A percentile compares a stretch with the other conserved stretches of the same genome.
phyloP scores from a whole-genome alignment of 352 stramenopile genomes.

The Saprolegnia parasitica region DNA sequence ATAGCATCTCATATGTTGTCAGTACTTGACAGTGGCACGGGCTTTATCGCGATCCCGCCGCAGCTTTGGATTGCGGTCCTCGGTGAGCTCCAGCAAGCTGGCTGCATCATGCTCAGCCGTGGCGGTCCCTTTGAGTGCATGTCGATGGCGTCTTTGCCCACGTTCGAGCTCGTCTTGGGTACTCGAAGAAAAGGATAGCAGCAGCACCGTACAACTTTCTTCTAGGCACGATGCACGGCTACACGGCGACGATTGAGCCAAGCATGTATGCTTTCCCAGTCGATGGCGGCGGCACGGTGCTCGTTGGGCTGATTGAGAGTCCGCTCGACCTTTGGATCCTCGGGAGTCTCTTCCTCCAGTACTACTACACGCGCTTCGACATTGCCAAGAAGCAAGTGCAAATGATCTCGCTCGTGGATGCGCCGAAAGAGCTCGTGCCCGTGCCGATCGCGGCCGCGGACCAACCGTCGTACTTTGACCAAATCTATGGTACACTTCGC shows the following conservation, averaged over 20 bases:
- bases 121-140: constrained; percentile 18
- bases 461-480: constrained; percentile 25
- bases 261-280: constrained; percentile 17
- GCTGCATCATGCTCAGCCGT: not conserved
- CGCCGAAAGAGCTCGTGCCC: constrained; percentile 1
- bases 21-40: constrained; percentile 27
- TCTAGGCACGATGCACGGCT: constrained; percentile 19
- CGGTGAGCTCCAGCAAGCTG: not conserved
- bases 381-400: constrained; percentile 1
- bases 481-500: constrained; percentile 10
- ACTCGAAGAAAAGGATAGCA: not conserved
- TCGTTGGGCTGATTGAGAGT: constrained; percentile 21
- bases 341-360: constrained; percentile 20
- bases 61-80: constrained; percentile 1
- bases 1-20: not conserved
- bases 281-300: not conserved
- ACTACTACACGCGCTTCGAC: constrained; percentile 26
- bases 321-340: constrained; percentile 27
- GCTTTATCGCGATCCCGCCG: constrained; percentile 19
- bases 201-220: not conserved
- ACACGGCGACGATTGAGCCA: not conserved
- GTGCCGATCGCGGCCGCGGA: constrained; percentile 15
- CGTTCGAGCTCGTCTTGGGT: constrained; percentile 14
- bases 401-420: not conserved
- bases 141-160: not conserved